Base-by-base conservation (phyloP, 164 flowering plant species). In the Magnolia officinalis region DNA sequence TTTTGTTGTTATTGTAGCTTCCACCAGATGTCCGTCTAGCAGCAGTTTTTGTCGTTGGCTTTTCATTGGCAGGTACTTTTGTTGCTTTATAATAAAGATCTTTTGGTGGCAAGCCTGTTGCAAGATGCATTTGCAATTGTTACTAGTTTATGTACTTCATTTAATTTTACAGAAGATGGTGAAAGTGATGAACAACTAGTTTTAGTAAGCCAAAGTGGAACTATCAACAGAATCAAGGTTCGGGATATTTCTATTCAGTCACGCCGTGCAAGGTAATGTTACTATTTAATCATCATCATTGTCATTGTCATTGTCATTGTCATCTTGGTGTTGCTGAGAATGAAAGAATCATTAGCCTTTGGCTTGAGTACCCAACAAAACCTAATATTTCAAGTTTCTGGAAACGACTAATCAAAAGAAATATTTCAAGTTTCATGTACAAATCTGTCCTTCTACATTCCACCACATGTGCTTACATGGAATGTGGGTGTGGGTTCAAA, bases 161-260 rank as follows among this genome's bases (percentile, higher is more conserved):
- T 21, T 45, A 24, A 29, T 70, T 72, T 71, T 75, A 45, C 88
- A 94, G 97, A 90, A 61, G 97, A 92, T 82, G 97, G 96, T 63
- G 95, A 90, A 84, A 96, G 96, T 78, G 97, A 94, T 83, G 99
- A 96, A 81, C 97, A 96, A 85, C 87, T 96, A 26, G 95, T 96
- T 76, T 85, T 96, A 50, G 97, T 94, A 19, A 96, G 99, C 88
- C 98, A 94, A 77, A 92, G 96, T 84, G 99, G 99, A 63, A 92
- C 97, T 8, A 90, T 90, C n/a, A 96, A 96, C 80, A 85, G 99
- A 81, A 89, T 96, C 58, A 96, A 94, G 85, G 97, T 96, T 71
- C 89, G 93, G 65, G 99, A 96, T 83, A 80, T 96, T 71, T 88
- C 99, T 8, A 89, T 94, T 18, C 98, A 92, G 83, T 92, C 97